A percentile compares a stretch with the other conserved stretches of the same genome.
Conservation (phyloP, 495 filamentous ascomycete genomes). For the Neurospora hispaniola region DNA sequence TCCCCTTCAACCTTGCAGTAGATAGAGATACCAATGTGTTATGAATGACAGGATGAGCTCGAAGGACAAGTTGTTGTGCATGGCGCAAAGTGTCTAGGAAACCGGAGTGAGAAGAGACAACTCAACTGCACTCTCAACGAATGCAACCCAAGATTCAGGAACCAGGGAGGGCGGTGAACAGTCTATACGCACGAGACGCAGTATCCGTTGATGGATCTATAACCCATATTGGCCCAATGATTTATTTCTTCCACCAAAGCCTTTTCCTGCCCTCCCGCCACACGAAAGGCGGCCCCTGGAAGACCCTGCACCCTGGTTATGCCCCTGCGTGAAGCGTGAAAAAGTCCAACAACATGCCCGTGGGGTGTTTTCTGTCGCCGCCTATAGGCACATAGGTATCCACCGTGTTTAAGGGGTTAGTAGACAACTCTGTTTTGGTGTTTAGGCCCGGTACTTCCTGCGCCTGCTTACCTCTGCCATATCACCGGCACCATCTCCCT, state of each 20-base stretch:
- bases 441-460: background rate
- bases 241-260: background rate
- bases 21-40: background rate
- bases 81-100: background rate
- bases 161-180: background rate
- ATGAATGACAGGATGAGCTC: background rate
- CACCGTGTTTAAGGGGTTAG: background rate
- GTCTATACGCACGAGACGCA: background rate
- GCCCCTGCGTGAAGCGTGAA: background rate
- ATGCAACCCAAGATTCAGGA: background rate
- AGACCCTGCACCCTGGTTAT: background rate
- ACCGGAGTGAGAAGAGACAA: background rate
- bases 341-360: background rate
- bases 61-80: background rate
- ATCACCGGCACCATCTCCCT: background rate
- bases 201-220: background rate
- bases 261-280: background rate
- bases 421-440: background rate
- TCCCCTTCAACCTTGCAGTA: background rate
- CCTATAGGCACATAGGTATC: too few relatives aligned
- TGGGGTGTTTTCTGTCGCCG: background rate
- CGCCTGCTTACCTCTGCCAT: background rate
- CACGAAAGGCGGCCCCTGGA: background rate
- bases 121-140: background rate
- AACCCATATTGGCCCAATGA: background rate